Evolutionary conservation across 2,329 filamentous ascomycete species (phyloP).

Genomic region (Trichoderma pleuroti): DNA sequence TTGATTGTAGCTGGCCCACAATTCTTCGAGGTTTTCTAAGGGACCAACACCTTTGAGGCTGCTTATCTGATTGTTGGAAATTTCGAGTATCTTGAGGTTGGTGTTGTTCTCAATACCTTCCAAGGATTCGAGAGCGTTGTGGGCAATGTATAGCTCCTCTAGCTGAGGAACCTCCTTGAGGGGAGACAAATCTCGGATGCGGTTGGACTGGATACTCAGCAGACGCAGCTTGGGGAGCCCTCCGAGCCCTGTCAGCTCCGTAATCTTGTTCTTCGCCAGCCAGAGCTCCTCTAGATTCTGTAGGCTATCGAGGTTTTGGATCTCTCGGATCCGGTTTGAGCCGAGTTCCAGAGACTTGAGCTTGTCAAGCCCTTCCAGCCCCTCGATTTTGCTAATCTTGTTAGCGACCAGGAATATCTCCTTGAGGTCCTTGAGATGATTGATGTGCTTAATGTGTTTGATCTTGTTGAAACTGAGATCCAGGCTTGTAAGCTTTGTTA

Average conservation of each 20-base stretch:
- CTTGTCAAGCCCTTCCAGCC: constrained; percentile 68
- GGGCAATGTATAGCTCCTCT: constrained; percentile 92
- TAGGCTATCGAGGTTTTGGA: constrained; percentile 77
- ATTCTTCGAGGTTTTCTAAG: constrained; percentile 72
- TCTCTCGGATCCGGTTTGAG: constrained; percentile 85
- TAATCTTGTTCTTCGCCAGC: constrained; percentile 96
- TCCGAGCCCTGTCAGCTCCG: constrained; percentile 72
- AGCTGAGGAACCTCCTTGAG: constrained; percentile 71
- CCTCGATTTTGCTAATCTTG: constrained; percentile 85
- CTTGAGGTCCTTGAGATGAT: constrained; percentile 70
- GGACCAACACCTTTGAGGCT: constrained; percentile 69
- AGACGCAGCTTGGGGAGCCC: constrained; percentile 76
- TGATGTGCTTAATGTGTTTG: constrained; percentile 91
- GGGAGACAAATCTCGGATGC: constrained; percentile 73
- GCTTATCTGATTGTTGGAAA: constrained; percentile 80
- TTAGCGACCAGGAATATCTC: constrained; percentile 94
- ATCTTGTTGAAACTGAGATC: constrained; percentile 99
- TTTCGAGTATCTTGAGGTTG: constrained; percentile 75
- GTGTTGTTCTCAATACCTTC: constrained; percentile 65
- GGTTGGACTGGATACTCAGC: constrained; percentile 92
- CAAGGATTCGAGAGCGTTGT: constrained; percentile 82
- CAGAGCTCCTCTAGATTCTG: constrained; percentile 81
- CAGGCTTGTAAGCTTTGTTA: constrained; percentile 71
- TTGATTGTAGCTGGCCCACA: constrained; percentile 92
- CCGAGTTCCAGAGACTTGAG: constrained; percentile 85